Evolutionary conservation across 305 asterid genomes (phyloP).

Genomic region (Solanum hybrid): DNA sequence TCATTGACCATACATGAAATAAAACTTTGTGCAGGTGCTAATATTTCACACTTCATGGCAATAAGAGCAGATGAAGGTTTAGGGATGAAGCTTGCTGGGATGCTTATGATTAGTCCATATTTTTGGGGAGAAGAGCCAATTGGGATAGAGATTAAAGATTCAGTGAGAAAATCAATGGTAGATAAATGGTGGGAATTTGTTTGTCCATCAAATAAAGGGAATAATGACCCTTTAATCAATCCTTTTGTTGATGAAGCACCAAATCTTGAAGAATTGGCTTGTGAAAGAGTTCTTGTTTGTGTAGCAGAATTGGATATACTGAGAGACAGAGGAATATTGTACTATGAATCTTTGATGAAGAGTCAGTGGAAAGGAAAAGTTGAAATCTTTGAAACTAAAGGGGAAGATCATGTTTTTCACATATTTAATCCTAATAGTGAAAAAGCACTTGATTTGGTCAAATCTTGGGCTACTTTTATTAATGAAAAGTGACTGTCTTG

Average conservation of each 20-base stretch:
- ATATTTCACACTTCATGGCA: conserved; percentile 51
- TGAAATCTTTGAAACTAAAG: conserved; percentile 39
- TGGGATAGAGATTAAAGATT: conserved; percentile 39
- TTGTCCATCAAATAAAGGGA: conserved; percentile 47
- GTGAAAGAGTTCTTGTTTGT: conserved; percentile 32
- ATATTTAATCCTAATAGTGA: conserved; percentile 37
- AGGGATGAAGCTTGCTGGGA: conserved; percentile 24
- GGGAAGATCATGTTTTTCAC: conserved; percentile 68
- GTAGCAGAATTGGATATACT: conserved; percentile 60
- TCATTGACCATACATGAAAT: background rate
- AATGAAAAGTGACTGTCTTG: conserved; percentile 5
- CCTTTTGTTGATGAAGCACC: conserved; percentile 37
- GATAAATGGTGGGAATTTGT: conserved; percentile 75
- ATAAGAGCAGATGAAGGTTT: conserved; percentile 13
- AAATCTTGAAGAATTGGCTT: conserved; percentile 18
- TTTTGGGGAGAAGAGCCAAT: conserved; percentile 65
- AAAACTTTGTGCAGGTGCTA: conserved; percentile 46
- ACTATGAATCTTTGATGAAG: conserved; percentile 22
- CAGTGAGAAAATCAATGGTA: conserved; percentile 45
- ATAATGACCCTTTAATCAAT: conserved; percentile 56
- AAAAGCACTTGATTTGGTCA: conserved; percentile 27
- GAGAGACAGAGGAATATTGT: conserved; percentile 57
- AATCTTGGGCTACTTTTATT: conserved; percentile 34
- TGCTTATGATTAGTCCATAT: conserved; percentile 51
- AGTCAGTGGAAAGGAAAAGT: conserved; percentile 50